Base-by-base conservation (phyloP, 495 filamentous ascomycete genomes). In the Aspergillus nanangensis region DNA sequence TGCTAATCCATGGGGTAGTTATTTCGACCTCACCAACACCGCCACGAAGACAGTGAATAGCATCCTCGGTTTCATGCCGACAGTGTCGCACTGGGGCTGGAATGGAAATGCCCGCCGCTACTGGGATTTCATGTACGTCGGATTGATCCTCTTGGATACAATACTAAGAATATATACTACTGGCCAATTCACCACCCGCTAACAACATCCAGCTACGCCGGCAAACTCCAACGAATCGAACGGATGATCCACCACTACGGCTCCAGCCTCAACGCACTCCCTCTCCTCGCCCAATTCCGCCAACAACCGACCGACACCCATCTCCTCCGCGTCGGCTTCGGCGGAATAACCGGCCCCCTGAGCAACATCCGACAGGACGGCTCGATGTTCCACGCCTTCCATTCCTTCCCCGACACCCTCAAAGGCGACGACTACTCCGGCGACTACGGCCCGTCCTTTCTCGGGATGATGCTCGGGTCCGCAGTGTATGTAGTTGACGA, bases 191-290 rank as follows among this genome's bases (percentile, higher is more conserved):
- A 35, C 32, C 4, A 2, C 2, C 5, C 22, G 18, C 22, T 29
- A 38, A 38, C 25, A 14, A 9, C 31, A 5, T 37, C 5, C 18
- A 60, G 57, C 1, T 47, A 73, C 36, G 75, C 52, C 2, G 74
- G 72, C n/a, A 76, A 77, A 48, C 58, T 77, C 5, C 36, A 60
- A 33, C 66, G 72, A 11, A 70, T 77, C 45, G 74, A 79, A 43
- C 68, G 76, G 7, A 70, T 74, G 56, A 77, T 78, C 55, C 75
- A 78, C 57, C 75, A 79, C 55, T 79, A 79, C 53, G 76, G 76
- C 9, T 77, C 74, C 9, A 67, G 57, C 8, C 69, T 79, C 4
- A 79, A 79, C 50, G 61, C 74, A 1, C 67, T 75, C 0, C 71
- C 72, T 8, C 58, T 78, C 2, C 69, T 78, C 8, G 59, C 58